phyloP scores from a whole-genome alignment of 1,284 basidiomycete species.

The Rhodotorula sp. region DNA sequence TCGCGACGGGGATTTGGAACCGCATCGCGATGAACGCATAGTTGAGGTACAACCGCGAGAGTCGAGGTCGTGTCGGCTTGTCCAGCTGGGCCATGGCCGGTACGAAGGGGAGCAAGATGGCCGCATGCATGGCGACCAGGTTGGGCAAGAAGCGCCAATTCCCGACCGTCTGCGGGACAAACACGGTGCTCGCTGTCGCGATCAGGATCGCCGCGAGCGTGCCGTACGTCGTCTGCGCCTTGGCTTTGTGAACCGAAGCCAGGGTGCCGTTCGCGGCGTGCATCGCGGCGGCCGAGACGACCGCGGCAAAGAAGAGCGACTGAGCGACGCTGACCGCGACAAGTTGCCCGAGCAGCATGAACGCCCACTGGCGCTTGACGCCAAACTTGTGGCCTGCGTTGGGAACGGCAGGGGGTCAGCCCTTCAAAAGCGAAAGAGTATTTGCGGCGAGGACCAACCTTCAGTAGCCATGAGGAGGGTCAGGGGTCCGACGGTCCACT shows the following conservation, averaged over 20 bases:
- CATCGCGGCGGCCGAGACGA: slow-evolving; percentile 26
- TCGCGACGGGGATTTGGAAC: slow-evolving; percentile 53
- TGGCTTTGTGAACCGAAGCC: slow-evolving; percentile 3
- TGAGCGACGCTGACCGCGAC: slow-evolving; percentile 70
- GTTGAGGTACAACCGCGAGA: slow-evolving; percentile 51
- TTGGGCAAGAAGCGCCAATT: slow-evolving; percentile 58
- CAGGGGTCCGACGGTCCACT: slow-evolving; percentile 65
- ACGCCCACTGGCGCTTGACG: slow-evolving; percentile 63
- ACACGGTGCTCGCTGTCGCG: slow-evolving; percentile 56
- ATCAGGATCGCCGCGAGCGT: slow-evolving; percentile 52
- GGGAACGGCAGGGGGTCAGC: background rate
- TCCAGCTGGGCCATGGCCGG: slow-evolving; percentile 30
- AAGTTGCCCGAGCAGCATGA: slow-evolving; percentile 71
- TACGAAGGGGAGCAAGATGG: slow-evolving; percentile 60
- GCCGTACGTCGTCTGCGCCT: slow-evolving; percentile 26
- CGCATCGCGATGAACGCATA: slow-evolving; percentile 49
- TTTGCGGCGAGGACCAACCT: slow-evolving; percentile 51
- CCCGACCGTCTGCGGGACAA: slow-evolving; percentile 57
- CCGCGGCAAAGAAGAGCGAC: slow-evolving; percentile 64
- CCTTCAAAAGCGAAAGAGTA: background rate
- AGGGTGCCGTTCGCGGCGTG: slow-evolving; percentile 18
- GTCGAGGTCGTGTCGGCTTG: slow-evolving; percentile 37
- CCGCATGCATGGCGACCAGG: slow-evolving; percentile 63
- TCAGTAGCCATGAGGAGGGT: slow-evolving; percentile 61
- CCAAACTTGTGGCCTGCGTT: slow-evolving; percentile 52